Percentiles rank a stretch among this genome's conserved stretches.
Evolutionary conservation across 768 basidiomycete species (phyloP).

Genomic region (Pisolithus orientalis): DNA sequence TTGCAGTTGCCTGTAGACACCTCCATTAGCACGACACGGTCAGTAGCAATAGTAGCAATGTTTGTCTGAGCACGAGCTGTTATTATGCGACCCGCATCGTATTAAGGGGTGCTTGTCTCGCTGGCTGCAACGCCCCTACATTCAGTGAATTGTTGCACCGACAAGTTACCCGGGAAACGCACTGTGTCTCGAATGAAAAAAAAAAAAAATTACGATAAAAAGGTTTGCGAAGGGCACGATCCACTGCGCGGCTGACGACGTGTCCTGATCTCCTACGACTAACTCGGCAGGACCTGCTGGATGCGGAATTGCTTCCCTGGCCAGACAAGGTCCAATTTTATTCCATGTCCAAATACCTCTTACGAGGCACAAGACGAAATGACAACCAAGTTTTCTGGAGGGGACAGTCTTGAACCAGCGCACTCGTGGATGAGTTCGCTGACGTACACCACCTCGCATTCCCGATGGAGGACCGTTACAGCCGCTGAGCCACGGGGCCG

Average conservation of each 20-base stretch:
- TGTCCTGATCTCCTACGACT: conserved; percentile 88
- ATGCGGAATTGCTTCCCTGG: conserved; percentile 95
- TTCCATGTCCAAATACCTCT: conserved; percentile 66
- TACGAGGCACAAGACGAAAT: conserved; percentile 56
- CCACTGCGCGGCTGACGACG: conserved; percentile 80
- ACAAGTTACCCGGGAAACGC: no score
- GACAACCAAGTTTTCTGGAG: conserved; percentile 93
- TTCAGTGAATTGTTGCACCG: no score
- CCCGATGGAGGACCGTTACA: conserved; percentile 79
- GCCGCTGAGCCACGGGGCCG: conserved; percentile 54
- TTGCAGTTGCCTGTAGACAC: no score
- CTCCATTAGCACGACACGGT: no score
- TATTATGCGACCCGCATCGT: no score
- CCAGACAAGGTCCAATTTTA: conserved; percentile 82
- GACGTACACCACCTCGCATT: conserved; percentile 64
- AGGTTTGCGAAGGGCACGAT: conserved; percentile 76
- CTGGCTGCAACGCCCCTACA: no score
- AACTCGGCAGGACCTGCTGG: conserved; percentile 82
- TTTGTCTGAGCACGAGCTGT: no score
- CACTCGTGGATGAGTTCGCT: conserved; percentile 59
- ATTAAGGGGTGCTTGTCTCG: no score
- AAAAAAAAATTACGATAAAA: conserved; percentile 16
- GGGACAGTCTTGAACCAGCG: conserved; percentile 92
- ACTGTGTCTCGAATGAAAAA: no score
- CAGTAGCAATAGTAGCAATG: no score